phyloP scores from a whole-genome alignment of 495 filamentous ascomycete species.

The Entonaema liquescens region DNA sequence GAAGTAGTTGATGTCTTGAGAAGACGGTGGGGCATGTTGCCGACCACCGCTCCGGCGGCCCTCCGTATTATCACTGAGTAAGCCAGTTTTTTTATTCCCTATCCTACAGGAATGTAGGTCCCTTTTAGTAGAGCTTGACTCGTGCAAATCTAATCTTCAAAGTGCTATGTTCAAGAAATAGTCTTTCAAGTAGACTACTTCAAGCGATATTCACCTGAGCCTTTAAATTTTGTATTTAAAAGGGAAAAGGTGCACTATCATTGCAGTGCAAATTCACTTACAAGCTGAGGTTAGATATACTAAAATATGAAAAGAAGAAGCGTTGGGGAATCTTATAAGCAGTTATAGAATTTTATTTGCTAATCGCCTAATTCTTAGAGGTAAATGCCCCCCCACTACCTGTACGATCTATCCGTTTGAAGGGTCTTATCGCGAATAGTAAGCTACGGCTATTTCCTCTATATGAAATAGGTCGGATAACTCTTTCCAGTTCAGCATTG shows the following conservation, averaged over 20 bases:
- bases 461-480: constrained; percentile 8
- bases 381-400: constrained; percentile 13
- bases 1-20: constrained; percentile 46
- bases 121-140: constrained; percentile 16
- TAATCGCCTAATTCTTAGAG: constrained; percentile 27
- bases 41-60: constrained; percentile 45
- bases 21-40: constrained; percentile 55
- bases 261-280: not conserved
- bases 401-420: not conserved
- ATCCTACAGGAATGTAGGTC: constrained; percentile 9
- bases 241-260: not conserved
- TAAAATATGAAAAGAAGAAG: not conserved
- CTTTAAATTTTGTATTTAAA: not conserved
- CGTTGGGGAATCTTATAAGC: constrained; percentile 8
- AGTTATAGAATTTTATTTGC: constrained; percentile 15
- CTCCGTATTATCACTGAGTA: constrained; percentile 44
- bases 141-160: not conserved
- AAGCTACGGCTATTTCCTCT: constrained; percentile 12
- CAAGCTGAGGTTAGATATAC: not conserved
- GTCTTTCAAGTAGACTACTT: constrained; percentile 3
- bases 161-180: not conserved
- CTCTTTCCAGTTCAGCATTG: constrained; percentile 3
- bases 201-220: constrained; percentile 5
- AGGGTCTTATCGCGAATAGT: constrained; percentile 24
- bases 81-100: constrained; percentile 42